phyloP scores from a whole-genome alignment of 176 grass and related monocot genomes.

The Carex myosuroides region DNA sequence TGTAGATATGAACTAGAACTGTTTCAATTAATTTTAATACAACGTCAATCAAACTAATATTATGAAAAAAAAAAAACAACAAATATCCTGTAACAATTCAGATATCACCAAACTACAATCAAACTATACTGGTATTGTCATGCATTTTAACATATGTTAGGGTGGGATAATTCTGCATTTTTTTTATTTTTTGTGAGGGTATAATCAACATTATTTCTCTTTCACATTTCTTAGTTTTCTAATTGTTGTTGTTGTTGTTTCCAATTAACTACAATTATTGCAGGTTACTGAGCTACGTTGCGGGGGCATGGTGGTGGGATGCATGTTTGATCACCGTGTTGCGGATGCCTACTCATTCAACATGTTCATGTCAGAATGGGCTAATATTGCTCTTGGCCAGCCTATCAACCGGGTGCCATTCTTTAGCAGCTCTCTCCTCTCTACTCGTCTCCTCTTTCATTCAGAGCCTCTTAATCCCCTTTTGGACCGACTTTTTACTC shows the following conservation, averaged over 20 bases:
- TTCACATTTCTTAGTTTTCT: no score
- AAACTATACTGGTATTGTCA: no score
- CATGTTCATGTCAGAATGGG: conserved; percentile 69
- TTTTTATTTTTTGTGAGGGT: no score
- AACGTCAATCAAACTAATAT: conserved; percentile 3
- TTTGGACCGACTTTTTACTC: conserved; percentile 31
- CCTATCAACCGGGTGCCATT: neutral
- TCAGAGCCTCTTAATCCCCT: conserved; percentile 29
- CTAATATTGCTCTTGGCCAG: conserved; percentile 9
- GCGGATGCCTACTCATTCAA: conserved; percentile 87
- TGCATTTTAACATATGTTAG: no score
- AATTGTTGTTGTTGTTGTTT: neutral
- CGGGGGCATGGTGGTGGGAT: conserved; percentile 47
- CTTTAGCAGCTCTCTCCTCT: conserved; percentile 42
- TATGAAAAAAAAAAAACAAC: neutral
- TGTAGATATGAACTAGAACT: conserved; percentile 62
- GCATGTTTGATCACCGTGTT: conserved; percentile 82
- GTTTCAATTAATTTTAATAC: conserved; percentile 22
- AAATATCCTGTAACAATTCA: neutral
- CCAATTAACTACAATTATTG: neutral
- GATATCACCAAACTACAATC: no score
- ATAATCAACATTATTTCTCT: no score
- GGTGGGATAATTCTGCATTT: no score
- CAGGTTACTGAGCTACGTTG: conserved; percentile 58
- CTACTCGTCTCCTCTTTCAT: conserved; percentile 25